Conservation (phyloP, 148 eudicot species). For the Chenopodium suecicum region DNA sequence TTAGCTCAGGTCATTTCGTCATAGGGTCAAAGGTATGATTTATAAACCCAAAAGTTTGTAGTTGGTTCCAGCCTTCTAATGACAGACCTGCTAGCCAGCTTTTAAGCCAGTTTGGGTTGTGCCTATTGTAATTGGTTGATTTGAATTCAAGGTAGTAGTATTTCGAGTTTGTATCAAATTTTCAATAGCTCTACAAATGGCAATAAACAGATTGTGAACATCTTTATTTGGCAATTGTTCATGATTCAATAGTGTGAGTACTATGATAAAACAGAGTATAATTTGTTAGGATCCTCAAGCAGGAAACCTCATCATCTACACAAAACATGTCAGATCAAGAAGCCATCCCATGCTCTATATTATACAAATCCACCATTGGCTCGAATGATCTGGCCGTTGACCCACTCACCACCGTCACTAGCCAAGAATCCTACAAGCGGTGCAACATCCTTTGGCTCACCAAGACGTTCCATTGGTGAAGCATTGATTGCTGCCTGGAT, state of each 20-base stretch:
- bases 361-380: slow-evolving; percentile 41
- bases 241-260: neutral
- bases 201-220: neutral
- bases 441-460: slow-evolving; percentile 37
- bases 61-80: neutral
- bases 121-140: neutral
- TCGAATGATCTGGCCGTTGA: slow-evolving; percentile 37
- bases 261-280: neutral
- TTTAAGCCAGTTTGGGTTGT: neutral
- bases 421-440: slow-evolving; percentile 41
- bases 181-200: neutral
- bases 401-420: slow-evolving; percentile 41
- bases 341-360: neutral
- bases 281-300: neutral
- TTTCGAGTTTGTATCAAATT: neutral
- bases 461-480: slow-evolving; percentile 33
- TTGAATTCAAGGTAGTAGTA: neutral
- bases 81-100: neutral
- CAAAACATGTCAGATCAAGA: neutral
- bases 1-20: neutral
- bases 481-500: slow-evolving; percentile 13
- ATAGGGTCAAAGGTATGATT: neutral
- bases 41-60: neutral
- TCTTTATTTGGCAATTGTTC: neutral
- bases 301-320: neutral